Percentiles rank a stretch among this genome's conserved stretches.
phyloP scores from a whole-genome alignment of 2,329 filamentous ascomycete species.

The Colletotrichum horii region DNA sequence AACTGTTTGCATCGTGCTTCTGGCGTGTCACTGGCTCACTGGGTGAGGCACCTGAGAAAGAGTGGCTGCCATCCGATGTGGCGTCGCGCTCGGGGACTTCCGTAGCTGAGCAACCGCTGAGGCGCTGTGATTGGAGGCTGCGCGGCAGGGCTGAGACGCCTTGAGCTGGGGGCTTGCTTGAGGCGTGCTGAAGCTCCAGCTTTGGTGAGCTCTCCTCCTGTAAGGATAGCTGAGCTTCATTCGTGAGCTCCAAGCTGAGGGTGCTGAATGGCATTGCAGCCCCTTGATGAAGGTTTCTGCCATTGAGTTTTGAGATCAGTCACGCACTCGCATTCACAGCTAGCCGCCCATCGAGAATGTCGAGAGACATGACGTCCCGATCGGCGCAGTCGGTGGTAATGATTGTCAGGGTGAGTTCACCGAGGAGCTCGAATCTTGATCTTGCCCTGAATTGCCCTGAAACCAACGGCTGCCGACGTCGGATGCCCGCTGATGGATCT shows the following conservation, averaged over 20 bases:
- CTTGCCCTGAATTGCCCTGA: background rate
- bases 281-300: background rate
- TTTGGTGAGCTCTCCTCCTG: background rate
- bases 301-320: background rate
- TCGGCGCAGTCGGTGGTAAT: background rate
- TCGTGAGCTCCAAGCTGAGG: background rate
- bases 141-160: background rate
- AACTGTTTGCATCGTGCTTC: background rate
- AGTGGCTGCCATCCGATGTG: slow-evolving; percentile 7
- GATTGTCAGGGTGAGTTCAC: background rate
- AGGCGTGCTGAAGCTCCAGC: background rate
- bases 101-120: background rate
- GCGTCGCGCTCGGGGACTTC: background rate
- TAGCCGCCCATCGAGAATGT: background rate
- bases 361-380: background rate
- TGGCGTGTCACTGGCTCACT: background rate
- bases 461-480: background rate
- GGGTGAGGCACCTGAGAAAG: background rate
- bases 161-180: background rate
- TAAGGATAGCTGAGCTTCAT: background rate
- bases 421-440: background rate
- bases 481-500: background rate
- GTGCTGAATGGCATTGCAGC: background rate
- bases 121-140: slow-evolving; percentile 10
- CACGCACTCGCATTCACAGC: background rate